Evolutionary conservation across 208 protist species (phyloP).

Genomic region (Acanthamoeba triangularis): DNA sequence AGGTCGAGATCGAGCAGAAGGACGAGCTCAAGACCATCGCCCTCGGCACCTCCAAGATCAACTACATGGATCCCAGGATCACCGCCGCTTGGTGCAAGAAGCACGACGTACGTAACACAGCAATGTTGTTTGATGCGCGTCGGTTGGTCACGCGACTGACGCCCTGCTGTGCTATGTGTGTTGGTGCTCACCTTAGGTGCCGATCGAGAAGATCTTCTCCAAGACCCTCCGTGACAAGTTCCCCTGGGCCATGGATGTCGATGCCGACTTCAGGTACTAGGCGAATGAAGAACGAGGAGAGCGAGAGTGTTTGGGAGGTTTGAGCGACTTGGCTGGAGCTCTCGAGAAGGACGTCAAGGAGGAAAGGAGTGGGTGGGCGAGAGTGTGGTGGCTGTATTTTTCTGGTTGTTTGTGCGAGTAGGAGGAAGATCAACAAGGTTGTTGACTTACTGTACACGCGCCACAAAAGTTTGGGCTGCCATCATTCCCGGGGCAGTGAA

Average conservation of each 20-base stretch:
- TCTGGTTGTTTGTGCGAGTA: no score
- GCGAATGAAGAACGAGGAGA: no score
- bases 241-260: conserved; percentile 95
- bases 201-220: conserved; percentile 98
- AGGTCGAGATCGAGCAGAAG: conserved; percentile 81
- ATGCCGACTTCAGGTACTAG: conserved; percentile 82
- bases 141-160: no score
- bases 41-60: conserved; percentile 99
- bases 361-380: no score
- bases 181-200: conserved; percentile 90
- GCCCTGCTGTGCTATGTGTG: background rate
- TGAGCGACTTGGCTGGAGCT: no score
- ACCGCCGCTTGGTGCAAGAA: conserved; percentile 97
- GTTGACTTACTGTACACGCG: no score
- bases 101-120: conserved; percentile 75
- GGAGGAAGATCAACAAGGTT: no score
- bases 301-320: no score
- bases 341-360: no score
- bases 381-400: no score
- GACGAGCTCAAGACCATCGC: conserved; percentile 92
- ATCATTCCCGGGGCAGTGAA: no score
- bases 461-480: no score
- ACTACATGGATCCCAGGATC: conserved; percentile 99
- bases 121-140: background rate
- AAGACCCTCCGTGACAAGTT: conserved; percentile 98